Conservation (phyloP, 805 yeast genomes). For the Tetrapisispora pingtungensis region DNA sequence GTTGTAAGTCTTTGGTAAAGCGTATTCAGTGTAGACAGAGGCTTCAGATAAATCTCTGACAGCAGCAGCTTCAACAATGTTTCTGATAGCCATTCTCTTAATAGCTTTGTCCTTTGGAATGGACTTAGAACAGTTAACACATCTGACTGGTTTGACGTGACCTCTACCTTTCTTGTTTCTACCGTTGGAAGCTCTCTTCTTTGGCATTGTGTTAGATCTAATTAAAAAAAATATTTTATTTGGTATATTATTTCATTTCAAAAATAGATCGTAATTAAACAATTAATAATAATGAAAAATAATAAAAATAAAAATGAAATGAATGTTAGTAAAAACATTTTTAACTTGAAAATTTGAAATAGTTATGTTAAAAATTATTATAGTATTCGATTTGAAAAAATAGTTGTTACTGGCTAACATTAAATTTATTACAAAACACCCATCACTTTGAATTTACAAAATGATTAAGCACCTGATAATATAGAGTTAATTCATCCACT, state of each 20-base stretch:
- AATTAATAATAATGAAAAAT: background rate
- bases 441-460: too few relatives aligned
- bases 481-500: too few relatives aligned
- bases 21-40: conserved; percentile 98
- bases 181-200: conserved; percentile 99
- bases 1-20: conserved; percentile 98
- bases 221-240: too few relatives aligned
- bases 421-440: too few relatives aligned
- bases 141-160: conserved; percentile 99
- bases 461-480: too few relatives aligned
- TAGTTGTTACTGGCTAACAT: too few relatives aligned
- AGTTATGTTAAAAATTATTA: too few relatives aligned
- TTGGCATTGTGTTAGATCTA: conserved; percentile 65
- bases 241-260: background rate
- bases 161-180: conserved; percentile 99
- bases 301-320: background rate
- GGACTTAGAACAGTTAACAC: conserved; percentile 99
- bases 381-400: too few relatives aligned
- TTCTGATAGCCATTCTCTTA: conserved; percentile 99
- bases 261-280: too few relatives aligned
- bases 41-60: conserved; percentile 99
- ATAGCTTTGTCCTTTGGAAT: conserved; percentile 99
- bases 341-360: too few relatives aligned
- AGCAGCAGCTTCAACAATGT: conserved; percentile 99
- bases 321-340: too few relatives aligned